phyloP scores from a whole-genome alignment of 108 stramenopile species.

The Pseudonitzschia multistriata region DNA sequence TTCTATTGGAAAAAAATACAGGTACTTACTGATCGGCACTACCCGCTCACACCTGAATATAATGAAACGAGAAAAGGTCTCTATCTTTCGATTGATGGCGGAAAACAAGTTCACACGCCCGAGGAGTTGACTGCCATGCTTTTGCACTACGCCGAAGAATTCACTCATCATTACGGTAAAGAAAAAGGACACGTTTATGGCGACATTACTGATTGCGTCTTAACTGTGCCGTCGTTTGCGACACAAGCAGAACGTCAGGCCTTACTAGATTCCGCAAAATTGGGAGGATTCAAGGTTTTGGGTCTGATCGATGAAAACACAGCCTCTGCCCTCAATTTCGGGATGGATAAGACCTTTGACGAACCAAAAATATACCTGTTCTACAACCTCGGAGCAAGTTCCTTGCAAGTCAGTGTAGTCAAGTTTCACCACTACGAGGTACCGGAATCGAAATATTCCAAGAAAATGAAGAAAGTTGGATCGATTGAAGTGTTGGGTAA shows the following conservation, averaged over 20 bases:
- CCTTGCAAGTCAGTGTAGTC: constrained; percentile 87
- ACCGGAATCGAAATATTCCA: constrained; percentile 66
- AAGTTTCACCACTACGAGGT: constrained; percentile 67
- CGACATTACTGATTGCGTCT: constrained; percentile 77
- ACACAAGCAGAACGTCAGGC: constrained; percentile 94
- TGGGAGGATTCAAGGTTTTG: constrained; percentile 95
- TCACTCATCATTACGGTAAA: constrained; percentile 82
- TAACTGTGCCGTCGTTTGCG: constrained; percentile 96
- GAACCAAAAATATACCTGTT: constrained; percentile 84
- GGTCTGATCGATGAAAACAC: constrained; percentile 96
- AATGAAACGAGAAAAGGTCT: constrained; percentile 83
- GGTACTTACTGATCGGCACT: constrained; percentile 74
- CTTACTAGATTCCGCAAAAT: constrained; percentile 89
- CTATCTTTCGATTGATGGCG: constrained; percentile 61
- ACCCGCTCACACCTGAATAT: constrained; percentile 64
- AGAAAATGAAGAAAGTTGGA: constrained; percentile 87
- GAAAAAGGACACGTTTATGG: constrained; percentile 45
- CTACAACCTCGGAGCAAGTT: constrained; percentile 97
- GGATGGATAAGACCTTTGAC: constrained; percentile 91
- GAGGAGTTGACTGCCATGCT: constrained; percentile 98
- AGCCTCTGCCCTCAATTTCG: constrained; percentile 96
- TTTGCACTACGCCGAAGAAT: constrained; percentile 88
- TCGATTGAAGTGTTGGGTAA: constrained; percentile 90
- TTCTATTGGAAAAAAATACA: constrained; percentile 11
- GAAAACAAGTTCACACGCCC: constrained; percentile 71